Evolutionary conservation across 306 rosid species (phyloP).

Genomic region (Cicer cuneatum): DNA sequence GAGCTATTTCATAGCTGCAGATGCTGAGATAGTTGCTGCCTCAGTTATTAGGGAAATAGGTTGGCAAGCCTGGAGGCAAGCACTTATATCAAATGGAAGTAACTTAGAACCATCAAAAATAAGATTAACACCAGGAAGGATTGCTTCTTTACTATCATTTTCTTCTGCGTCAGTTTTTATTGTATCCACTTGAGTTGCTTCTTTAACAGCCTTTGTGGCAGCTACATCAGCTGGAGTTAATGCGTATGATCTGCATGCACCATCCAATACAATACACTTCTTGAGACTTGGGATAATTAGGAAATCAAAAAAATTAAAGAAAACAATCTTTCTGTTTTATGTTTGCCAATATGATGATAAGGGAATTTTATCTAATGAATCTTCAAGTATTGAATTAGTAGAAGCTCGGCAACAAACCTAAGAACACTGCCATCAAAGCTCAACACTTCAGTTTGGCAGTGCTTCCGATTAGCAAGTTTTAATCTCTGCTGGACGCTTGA

Average conservation of each 20-base stretch:
- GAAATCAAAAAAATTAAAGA: conserved; percentile 1
- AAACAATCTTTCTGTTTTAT: neutral
- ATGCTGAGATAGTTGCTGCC: conserved; percentile 80
- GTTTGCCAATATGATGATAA: conserved; percentile 5
- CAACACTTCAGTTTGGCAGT: conserved; percentile 77
- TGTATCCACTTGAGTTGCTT: conserved; percentile 51
- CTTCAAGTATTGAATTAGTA: conserved; percentile 26
- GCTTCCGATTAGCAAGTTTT: conserved; percentile 75
- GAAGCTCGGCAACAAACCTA: conserved; percentile 63
- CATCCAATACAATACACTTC: conserved; percentile 40
- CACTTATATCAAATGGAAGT: conserved; percentile 89
- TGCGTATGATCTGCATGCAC: conserved; percentile 76
- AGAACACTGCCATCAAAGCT: conserved; percentile 90
- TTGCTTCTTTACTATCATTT: conserved; percentile 77
- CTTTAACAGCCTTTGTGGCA: conserved; percentile 66
- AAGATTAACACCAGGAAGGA: conserved; percentile 91
- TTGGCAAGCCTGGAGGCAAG: conserved; percentile 96
- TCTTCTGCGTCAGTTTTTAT: conserved; percentile 71
- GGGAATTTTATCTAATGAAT: conserved; percentile 12
- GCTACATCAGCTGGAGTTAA: conserved; percentile 63
- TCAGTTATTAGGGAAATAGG: conserved; percentile 83
- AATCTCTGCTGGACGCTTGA: conserved; percentile 67
- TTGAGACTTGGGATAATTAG: conserved; percentile 31
- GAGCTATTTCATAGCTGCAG: conserved; percentile 59
- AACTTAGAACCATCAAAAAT: conserved; percentile 87